phyloP scores from a whole-genome alignment of 2,329 filamentous ascomycete species.

The Exophiala oligosperma region DNA sequence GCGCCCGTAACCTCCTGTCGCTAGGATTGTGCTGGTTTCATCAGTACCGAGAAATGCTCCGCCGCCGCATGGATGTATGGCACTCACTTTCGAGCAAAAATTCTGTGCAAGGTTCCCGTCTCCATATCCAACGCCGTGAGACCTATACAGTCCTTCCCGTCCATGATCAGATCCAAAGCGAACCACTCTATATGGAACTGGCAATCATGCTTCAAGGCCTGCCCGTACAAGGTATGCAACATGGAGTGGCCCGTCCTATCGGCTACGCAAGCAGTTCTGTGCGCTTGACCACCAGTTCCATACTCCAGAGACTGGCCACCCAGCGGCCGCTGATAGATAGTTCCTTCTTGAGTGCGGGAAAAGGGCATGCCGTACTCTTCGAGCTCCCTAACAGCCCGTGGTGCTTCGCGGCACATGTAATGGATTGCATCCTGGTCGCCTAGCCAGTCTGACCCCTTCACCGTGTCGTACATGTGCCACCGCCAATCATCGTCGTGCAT shows the following conservation, averaged over 20 bases:
- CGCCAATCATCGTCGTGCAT: conserved; percentile 59
- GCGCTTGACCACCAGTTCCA: conserved; percentile 96
- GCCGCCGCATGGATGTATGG: too few species aligned
- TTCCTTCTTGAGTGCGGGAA: conserved; percentile 86
- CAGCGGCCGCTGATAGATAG: conserved; percentile 98
- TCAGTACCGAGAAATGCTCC: neutral
- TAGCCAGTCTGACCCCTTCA: conserved; percentile 60
- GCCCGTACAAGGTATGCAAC: conserved; percentile 96
- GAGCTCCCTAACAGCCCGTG: conserved; percentile 60
- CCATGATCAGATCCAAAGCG: conserved; percentile 94
- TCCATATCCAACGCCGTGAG: conserved; percentile 98
- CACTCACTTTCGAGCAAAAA: conserved; percentile 76
- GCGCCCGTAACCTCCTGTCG: conserved; percentile 95
- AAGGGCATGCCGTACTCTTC: conserved; percentile 98
- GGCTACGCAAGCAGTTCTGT: conserved; percentile 93
- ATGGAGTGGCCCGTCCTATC: conserved; percentile 97
- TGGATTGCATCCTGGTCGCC: conserved; percentile 62
- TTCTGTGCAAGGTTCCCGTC: conserved; percentile 94
- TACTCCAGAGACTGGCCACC: conserved; percentile 94
- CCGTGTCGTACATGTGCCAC: conserved; percentile 62
- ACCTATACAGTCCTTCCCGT: conserved; percentile 94
- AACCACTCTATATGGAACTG: conserved; percentile 99
- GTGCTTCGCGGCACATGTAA: conserved; percentile 59
- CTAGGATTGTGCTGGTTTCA: conserved; percentile 71
- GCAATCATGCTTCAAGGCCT: conserved; percentile 94